Evolutionary conservation across 1,139 yeast species (phyloP), one percentile per base, ranked within the genome.

Genomic region (Kodamaea sp.): DNA sequence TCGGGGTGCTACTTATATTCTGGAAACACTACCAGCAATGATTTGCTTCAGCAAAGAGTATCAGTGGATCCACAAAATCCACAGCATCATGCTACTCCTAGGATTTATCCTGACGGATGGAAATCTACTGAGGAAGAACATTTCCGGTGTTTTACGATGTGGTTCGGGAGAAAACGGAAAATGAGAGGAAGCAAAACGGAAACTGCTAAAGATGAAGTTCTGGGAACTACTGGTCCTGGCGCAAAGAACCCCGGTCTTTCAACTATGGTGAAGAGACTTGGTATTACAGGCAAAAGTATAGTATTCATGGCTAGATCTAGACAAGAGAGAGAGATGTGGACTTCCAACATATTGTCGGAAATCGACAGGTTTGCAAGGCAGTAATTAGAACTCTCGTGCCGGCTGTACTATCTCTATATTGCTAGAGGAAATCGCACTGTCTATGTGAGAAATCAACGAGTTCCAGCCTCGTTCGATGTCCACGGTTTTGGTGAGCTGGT

Each of bases 261-360:
- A 3, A 65, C 55, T 28, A 56, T 72, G 55, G 70, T 71, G 4
- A 66, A 73, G 22, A 70, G 79, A 36, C 60, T 85, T 31, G 95
- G 95, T 1, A 72, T 78, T 1, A 74, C 80, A 1, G 95, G 95
- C 0, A 71, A 68, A 34, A 74, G 80, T 30, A 67, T 84, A 61
- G 82, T 83, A 4, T 88, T 90, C 50, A 72, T 87, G 76, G 82
- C 96, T 1, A 59, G 94, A 26, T 84, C 95, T 1, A 63, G 95
- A 28, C 86, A 83, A 44, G 96, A 88, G 46, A 68, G 92, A 35
- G 96, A 90, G 53, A 44, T 76, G 21, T 90, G 97, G 97, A 90
- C 86, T 1, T 61, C 76, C 5, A 72, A 76, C 18, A 63, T 89
- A 18, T 66, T 76, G 41, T 61, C 73, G 5, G 95, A 85, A 48